Evolutionary conservation across 805 yeast genomes (phyloP).

Genomic region (Teunomyces pallodes): DNA sequence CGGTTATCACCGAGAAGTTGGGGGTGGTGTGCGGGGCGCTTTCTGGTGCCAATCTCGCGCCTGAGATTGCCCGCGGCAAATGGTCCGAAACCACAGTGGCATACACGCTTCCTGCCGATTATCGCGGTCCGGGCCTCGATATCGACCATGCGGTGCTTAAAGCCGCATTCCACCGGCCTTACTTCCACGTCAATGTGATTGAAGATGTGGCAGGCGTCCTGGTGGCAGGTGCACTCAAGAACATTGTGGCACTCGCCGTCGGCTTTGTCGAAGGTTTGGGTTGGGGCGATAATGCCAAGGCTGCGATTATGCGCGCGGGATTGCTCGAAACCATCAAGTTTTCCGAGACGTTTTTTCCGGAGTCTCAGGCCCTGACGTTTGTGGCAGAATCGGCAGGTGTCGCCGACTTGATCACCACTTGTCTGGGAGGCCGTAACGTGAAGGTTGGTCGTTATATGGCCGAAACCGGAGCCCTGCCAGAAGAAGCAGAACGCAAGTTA

Average conservation of each 20-base stretch:
- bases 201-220: conserved; percentile 47
- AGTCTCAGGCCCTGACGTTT: conserved; percentile 36
- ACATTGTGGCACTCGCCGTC: conserved; percentile 45
- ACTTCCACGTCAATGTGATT: conserved; percentile 46
- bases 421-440: conserved; percentile 48
- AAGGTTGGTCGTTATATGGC: conserved; percentile 47
- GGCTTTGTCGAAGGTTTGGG: conserved; percentile 48
- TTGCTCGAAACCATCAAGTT: conserved; percentile 42
- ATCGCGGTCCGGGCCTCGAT: conserved; percentile 40
- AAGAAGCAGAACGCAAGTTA: conserved; percentile 43
- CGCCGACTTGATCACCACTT: conserved; percentile 47
- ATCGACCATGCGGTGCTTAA: conserved; percentile 39
- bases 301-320: conserved; percentile 48
- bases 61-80: conserved; percentile 44
- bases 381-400: conserved; percentile 47
- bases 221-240: conserved; percentile 47
- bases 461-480: conserved; percentile 39
- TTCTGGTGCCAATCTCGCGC: conserved; percentile 49
- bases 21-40: conserved; percentile 45
- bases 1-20: conserved; percentile 42
- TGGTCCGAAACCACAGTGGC: conserved; percentile 50
- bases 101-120: conserved; percentile 38
- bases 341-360: conserved; percentile 35
- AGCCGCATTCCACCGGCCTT: conserved; percentile 45
- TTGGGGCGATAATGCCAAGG: conserved; percentile 50